These are phyloP conservation scores for Verticillium tricorpus DNA, from an alignment of 2,329 filamentous ascomycete genomes.

Conservation along the genomic window DNA sequence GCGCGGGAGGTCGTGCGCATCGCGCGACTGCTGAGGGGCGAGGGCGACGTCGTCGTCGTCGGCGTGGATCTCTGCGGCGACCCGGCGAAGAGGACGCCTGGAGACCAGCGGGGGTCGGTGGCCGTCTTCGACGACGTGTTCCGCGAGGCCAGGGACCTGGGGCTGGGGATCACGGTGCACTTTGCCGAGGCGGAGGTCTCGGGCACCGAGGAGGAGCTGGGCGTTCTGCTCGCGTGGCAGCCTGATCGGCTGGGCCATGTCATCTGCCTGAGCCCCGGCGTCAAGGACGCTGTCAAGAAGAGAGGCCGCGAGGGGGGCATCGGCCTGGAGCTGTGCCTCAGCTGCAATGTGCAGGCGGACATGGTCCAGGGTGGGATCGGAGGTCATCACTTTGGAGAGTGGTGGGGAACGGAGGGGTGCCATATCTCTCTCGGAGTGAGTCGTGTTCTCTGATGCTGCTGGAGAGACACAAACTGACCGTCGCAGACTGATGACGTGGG, in stretches of 20 bases:
- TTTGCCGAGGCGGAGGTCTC: constrained; percentile 67
- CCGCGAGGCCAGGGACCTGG: constrained; percentile 44
- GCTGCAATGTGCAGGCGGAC: constrained; percentile 73
- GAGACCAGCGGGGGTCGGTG: constrained; percentile 56
- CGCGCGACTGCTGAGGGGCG: constrained; percentile 46
- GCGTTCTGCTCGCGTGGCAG: constrained; percentile 57
- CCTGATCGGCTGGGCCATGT: constrained; percentile 74
- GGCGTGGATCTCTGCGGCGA: constrained; percentile 78
- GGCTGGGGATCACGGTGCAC: constrained; percentile 66
- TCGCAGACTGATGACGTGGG: constrained; percentile 76
- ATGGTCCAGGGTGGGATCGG: constrained; percentile 63
- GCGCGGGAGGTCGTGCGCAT: constrained; percentile 62
- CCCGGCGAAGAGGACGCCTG: constrained; percentile 46
- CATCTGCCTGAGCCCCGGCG: constrained; percentile 62
- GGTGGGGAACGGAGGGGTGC: constrained; percentile 55
- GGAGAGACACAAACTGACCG: not conserved
- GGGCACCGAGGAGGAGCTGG: constrained; percentile 55
- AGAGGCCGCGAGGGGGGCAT: constrained; percentile 41
- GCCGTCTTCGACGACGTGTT: constrained; percentile 57
- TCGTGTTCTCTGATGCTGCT: constrained; percentile 15
- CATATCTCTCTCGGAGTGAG: constrained; percentile 66
- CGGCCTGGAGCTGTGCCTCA: constrained; percentile 72
- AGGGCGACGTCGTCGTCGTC: constrained; percentile 48
- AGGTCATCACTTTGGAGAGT: constrained; percentile 75
- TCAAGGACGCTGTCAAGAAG: constrained; percentile 34